phyloP scores from a whole-genome alignment of 805 yeast genomes.

The Ogataea ramenticola region DNA sequence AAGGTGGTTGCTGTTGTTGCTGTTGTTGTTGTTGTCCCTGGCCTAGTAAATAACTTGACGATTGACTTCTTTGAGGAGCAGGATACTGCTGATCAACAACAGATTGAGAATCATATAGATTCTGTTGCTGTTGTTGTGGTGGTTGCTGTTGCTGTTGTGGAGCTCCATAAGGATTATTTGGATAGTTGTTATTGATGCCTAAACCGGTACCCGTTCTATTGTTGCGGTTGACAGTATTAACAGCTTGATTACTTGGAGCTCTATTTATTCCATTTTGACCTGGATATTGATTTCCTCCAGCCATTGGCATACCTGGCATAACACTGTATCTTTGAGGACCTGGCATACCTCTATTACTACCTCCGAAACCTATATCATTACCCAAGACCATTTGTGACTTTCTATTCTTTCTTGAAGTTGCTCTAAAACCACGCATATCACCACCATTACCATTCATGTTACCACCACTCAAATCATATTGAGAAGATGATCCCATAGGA shows the following conservation, averaged over 20 bases:
- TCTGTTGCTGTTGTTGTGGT: not conserved
- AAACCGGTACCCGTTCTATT: constrained; percentile 6
- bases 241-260: constrained; percentile 1
- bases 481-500: constrained; percentile 6
- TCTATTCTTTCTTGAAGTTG: constrained; percentile 40
- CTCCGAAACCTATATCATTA: constrained; percentile 10
- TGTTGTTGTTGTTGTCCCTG: constrained; percentile 3
- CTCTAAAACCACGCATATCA: constrained; percentile 24
- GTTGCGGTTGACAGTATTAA: not conserved
- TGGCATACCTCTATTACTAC: constrained; percentile 23
- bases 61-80: constrained; percentile 4
- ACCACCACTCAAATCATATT: constrained; percentile 9
- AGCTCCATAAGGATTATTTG: constrained; percentile 7
- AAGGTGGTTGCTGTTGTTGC: not conserved
- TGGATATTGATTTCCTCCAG: constrained; percentile 2
- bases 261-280: constrained; percentile 8
- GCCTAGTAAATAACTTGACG: not conserved
- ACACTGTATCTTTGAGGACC: constrained; percentile 22
- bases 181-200: constrained; percentile 11
- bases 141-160: not conserved
- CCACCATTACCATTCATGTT: constrained; percentile 2
- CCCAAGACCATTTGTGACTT: constrained; percentile 28
- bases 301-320: constrained; percentile 21
- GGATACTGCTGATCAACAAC: constrained; percentile 1
- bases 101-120: constrained; percentile 1